Percentiles rank a stretch among this genome's conserved stretches.
These are phyloP conservation scores for Beauveria brongniartii DNA, from an alignment of 2,329 filamentous ascomycete genomes.

Conservation along the genomic window DNA sequence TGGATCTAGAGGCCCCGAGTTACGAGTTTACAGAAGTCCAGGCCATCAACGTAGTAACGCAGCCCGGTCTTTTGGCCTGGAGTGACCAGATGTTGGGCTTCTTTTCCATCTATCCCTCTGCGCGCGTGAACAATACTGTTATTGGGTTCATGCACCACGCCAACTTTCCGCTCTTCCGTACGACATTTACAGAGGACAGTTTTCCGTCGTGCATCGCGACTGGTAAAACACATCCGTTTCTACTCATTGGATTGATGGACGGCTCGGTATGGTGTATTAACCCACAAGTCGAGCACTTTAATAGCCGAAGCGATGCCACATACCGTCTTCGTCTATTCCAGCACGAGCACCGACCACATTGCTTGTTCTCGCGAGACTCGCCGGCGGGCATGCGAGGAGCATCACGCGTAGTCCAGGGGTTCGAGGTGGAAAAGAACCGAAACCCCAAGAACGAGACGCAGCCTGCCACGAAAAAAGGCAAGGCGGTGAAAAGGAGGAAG, in stretches of 20 bases:
- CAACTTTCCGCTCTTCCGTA: slow-evolving; percentile 44
- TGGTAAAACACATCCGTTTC: slow-evolving; percentile 43
- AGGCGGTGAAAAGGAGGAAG: slow-evolving; percentile 27
- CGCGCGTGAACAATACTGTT: slow-evolving; percentile 43
- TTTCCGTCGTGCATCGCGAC: slow-evolving; percentile 42
- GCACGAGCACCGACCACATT: slow-evolving; percentile 41
- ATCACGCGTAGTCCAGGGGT: slow-evolving; percentile 44
- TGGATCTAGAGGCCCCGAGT: slow-evolving; percentile 45
- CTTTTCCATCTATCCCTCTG: slow-evolving; percentile 43
- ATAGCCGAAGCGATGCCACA: slow-evolving; percentile 23
- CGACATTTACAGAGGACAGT: slow-evolving; percentile 42
- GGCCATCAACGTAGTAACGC: slow-evolving; percentile 41
- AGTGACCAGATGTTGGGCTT: slow-evolving; percentile 49
- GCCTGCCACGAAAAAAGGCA: slow-evolving; percentile 24
- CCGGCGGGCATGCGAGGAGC: slow-evolving; percentile 33
- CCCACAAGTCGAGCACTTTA: slow-evolving; percentile 30
- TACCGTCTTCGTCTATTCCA: slow-evolving; percentile 38
- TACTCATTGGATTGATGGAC: slow-evolving; percentile 45
- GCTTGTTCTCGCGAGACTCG: slow-evolving; percentile 21
- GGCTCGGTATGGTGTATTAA: slow-evolving; percentile 44
- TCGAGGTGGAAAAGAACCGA: slow-evolving; percentile 40
- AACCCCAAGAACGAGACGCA: slow-evolving; percentile 35
- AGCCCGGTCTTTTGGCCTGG: slow-evolving; percentile 46
- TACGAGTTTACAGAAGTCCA: slow-evolving; percentile 46
- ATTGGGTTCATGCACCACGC: slow-evolving; percentile 45